Percentiles rank a stretch among this genome's conserved stretches.
These are phyloP conservation scores for Stagonosporopsis vannaccii DNA, from an alignment of 2,329 filamentous ascomycete genomes.

Conservation along the genomic window DNA sequence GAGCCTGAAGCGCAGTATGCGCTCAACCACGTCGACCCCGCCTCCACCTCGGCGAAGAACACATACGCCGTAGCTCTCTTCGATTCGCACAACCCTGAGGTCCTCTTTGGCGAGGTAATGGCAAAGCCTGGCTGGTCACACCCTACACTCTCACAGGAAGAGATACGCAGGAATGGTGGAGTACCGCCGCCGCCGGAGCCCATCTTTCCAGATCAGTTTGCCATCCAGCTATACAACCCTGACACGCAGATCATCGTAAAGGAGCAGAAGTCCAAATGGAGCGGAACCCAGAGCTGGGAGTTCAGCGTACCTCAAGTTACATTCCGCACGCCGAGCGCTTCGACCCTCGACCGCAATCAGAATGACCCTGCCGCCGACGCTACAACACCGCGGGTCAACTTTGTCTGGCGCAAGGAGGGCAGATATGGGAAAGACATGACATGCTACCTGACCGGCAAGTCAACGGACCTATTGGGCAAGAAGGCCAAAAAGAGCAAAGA, in stretches of 20 bases:
- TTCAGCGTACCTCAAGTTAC: conserved; percentile 90
- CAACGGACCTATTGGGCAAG: conserved; percentile 69
- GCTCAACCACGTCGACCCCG: conserved; percentile 77
- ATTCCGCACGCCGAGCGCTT: conserved; percentile 81
- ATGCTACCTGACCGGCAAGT: conserved; percentile 84
- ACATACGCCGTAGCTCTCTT: conserved; percentile 87
- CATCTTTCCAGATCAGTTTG: conserved; percentile 77
- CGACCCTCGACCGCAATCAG: conserved; percentile 77
- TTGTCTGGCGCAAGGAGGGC: conserved; percentile 89
- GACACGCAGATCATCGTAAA: conserved; percentile 80
- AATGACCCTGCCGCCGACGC: conserved; percentile 63
- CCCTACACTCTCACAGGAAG: conserved; percentile 79
- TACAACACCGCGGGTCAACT: conserved; percentile 74
- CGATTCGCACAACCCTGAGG: conserved; percentile 79
- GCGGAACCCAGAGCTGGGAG: conserved; percentile 81
- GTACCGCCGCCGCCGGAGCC: conserved; percentile 71
- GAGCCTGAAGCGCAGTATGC: conserved; percentile 82
- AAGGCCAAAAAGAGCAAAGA: conserved; percentile 76
- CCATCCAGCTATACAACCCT: conserved; percentile 91
- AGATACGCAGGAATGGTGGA: conserved; percentile 74
- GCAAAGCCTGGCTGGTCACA: conserved; percentile 87
- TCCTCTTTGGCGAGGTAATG: conserved; percentile 87
- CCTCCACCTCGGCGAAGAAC: conserved; percentile 73
- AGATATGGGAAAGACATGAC: conserved; percentile 86
- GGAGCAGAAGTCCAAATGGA: conserved; percentile 78